A percentile compares a stretch with the other conserved stretches of the same genome.
Conservation (phyloP, 2,329 filamentous ascomycete genomes). For the Simplicillium sp. region DNA sequence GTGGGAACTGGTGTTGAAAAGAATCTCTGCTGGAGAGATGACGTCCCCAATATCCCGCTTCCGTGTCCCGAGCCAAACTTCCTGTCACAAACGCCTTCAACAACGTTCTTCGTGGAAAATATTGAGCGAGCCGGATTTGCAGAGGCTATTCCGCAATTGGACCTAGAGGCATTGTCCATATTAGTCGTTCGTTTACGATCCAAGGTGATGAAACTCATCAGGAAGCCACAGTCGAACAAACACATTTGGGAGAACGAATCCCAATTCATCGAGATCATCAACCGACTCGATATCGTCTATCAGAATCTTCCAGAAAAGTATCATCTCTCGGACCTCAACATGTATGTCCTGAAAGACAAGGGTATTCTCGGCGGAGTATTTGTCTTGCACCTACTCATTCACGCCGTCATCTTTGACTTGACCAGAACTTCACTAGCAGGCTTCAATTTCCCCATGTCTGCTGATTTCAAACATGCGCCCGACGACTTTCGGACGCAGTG, state of each 20-base stretch:
- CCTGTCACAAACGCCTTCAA: slow-evolving; percentile 4
- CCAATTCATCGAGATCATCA: slow-evolving; percentile 10
- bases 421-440: slow-evolving; percentile 14
- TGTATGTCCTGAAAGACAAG: slow-evolving; percentile 11
- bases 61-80: slow-evolving; percentile 11
- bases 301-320: slow-evolving; percentile 13
- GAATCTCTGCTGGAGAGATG: slow-evolving; percentile 12
- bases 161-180: slow-evolving; percentile 9
- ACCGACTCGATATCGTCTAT: slow-evolving; percentile 10
- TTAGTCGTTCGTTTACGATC: slow-evolving; percentile 11
- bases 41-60: slow-evolving; percentile 12
- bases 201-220: slow-evolving; percentile 6
- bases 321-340: slow-evolving; percentile 11
- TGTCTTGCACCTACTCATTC: slow-evolving; percentile 14
- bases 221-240: too few species aligned
- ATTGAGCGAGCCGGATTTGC: slow-evolving; percentile 8
- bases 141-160: slow-evolving; percentile 7
- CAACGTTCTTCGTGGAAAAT: slow-evolving; percentile 4
- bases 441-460: slow-evolving; percentile 14
- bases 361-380: slow-evolving; percentile 13
- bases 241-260: slow-evolving; percentile 9
- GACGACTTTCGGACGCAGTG: slow-evolving; percentile 10
- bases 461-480: slow-evolving; percentile 12
- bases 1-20: slow-evolving; percentile 11
- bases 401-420: slow-evolving; percentile 14